Evolutionary conservation across 2,329 filamentous ascomycete genomes (phyloP).

Genomic region (Neonectria magnoliae): DNA sequence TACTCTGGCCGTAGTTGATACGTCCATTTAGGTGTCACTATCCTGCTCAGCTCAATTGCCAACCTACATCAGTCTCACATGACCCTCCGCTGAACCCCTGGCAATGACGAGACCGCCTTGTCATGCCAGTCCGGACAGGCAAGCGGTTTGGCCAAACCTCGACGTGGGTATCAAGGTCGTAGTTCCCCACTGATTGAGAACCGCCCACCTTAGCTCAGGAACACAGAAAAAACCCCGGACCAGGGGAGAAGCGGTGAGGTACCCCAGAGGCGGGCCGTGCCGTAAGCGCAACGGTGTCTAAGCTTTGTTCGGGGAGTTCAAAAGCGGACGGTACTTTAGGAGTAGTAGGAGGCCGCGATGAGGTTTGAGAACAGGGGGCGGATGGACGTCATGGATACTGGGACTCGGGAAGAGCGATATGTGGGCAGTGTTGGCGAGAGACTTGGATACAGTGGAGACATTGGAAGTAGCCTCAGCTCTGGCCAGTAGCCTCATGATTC

Average conservation of each 20-base stretch:
- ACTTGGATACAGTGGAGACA: neutral
- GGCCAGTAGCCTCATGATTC: no score
- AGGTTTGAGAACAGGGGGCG: neutral
- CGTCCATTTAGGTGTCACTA: no score
- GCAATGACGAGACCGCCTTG: neutral
- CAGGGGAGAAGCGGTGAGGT: slow-evolving; percentile 1
- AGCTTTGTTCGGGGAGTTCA: neutral
- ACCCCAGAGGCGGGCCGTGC: slow-evolving; percentile 18
- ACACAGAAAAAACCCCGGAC: slow-evolving; percentile 1
- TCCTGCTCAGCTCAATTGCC: no score
- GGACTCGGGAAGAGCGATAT: neutral
- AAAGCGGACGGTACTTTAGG: neutral
- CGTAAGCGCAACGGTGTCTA: slow-evolving; percentile 8
- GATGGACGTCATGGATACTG: neutral
- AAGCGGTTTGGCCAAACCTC: neutral
- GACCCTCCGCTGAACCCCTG: neutral
- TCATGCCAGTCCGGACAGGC: neutral
- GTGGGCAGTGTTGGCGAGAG: neutral
- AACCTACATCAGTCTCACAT: no score
- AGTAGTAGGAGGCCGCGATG: neutral
- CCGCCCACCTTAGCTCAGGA: slow-evolving; percentile 5
- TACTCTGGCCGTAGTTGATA: no score
- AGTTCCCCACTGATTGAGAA: slow-evolving; percentile 3
- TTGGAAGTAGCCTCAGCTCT: neutral
- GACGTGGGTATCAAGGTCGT: slow-evolving; percentile 18